Conservation (phyloP, 2,329 filamentous ascomycete genomes). For the Epichloe uncinata region DNA sequence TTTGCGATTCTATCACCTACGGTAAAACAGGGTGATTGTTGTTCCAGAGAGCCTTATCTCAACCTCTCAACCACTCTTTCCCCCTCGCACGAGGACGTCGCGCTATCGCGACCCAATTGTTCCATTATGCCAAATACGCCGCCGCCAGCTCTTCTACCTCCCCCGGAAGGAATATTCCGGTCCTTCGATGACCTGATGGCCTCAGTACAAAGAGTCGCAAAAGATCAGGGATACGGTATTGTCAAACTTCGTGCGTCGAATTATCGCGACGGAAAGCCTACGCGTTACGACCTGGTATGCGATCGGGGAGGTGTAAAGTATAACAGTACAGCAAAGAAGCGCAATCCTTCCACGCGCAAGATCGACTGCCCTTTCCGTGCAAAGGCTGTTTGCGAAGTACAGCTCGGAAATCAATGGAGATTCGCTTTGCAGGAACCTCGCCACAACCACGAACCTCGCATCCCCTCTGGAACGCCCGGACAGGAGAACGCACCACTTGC, state of each 20-base stretch:
- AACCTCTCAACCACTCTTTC: not conserved
- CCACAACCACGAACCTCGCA: conserved; percentile 48
- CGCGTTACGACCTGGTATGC: conserved; percentile 49
- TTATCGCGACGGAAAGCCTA: conserved; percentile 49
- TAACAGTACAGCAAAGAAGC: conserved; percentile 51
- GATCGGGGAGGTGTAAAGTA: conserved; percentile 52
- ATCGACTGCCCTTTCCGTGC: conserved; percentile 51
- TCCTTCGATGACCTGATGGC: conserved; percentile 45
- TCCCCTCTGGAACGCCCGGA: conserved; percentile 38
- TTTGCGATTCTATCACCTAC: not conserved
- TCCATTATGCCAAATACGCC: conserved; percentile 33
- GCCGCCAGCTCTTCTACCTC: conserved; percentile 35
- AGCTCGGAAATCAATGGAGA: conserved; percentile 50
- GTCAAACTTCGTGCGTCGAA: conserved; percentile 51
- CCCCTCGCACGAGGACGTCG: conserved; percentile 9
- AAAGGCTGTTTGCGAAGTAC: conserved; percentile 50
- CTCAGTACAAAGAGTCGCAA: conserved; percentile 45
- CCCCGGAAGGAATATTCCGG: conserved; percentile 46
- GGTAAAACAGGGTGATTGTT: not conserved
- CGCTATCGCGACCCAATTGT: conserved; percentile 19
- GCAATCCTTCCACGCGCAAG: conserved; percentile 49
- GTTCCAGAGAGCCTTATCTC: not conserved
- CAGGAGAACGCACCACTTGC: conserved; percentile 45
- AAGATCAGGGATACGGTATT: conserved; percentile 49
- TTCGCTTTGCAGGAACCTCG: conserved; percentile 46